Conservation (phyloP, 2,329 filamentous ascomycete genomes). For the Botrytis galanthina region DNA sequence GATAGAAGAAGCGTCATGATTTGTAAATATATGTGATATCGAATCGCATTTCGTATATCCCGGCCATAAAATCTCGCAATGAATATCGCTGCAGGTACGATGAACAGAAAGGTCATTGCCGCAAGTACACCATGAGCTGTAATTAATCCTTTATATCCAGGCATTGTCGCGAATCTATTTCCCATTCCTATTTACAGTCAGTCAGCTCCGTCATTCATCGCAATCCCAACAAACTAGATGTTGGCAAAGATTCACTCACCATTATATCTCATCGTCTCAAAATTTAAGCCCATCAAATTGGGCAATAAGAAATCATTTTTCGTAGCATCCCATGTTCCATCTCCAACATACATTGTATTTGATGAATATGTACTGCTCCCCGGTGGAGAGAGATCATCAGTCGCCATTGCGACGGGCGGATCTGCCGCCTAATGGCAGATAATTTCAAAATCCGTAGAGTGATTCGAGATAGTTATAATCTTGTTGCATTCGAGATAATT, state of each 20-base stretch:
- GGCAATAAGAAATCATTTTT: constrained; percentile 77
- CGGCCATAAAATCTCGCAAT: constrained; percentile 68
- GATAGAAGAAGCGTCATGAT: constrained; percentile 65
- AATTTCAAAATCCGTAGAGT: not conserved
- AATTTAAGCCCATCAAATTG: constrained; percentile 72
- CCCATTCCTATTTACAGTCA: constrained; percentile 59
- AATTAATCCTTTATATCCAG: constrained; percentile 69
- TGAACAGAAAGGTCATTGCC: constrained; percentile 69
- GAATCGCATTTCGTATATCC: constrained; percentile 59
- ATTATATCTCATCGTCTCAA: constrained; percentile 82
- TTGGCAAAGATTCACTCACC: constrained; percentile 47
- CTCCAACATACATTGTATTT: constrained; percentile 72
- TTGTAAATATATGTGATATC: constrained; percentile 72
- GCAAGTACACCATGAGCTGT: constrained; percentile 70
- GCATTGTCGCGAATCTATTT: constrained; percentile 69
- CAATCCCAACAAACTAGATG: constrained; percentile 22
- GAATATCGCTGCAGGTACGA: constrained; percentile 73
- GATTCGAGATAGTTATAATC: not conserved
- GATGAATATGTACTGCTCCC: constrained; percentile 73
- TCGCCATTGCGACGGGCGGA: constrained; percentile 36
- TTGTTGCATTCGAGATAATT: not conserved
- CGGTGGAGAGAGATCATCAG: constrained; percentile 47
- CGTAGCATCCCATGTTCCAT: constrained; percentile 78
- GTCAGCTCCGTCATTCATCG: constrained; percentile 13
- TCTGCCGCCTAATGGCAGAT: constrained; percentile 25